Percentiles rank a stretch among this genome's conserved stretches.
Conservation (phyloP, 2,329 filamentous ascomycete species). For the Fusarium humuli region DNA sequence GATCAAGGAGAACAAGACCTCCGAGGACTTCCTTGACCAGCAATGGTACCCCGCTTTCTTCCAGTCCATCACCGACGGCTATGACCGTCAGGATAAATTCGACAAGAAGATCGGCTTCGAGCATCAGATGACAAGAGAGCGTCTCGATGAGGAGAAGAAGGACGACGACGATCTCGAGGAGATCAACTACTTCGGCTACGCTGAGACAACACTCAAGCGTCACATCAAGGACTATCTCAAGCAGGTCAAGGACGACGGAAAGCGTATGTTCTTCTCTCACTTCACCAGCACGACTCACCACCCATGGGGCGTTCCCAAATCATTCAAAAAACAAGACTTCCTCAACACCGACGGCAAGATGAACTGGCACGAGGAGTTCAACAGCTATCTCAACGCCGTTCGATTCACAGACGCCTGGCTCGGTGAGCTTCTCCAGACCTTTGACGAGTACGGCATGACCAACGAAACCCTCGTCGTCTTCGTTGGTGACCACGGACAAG, state of each 20-base stretch:
- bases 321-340: constrained; percentile 38
- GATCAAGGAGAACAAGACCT: constrained; percentile 38
- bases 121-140: constrained; percentile 46
- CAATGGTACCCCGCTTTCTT: constrained; percentile 52
- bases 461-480: constrained; percentile 52
- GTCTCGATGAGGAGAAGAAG: constrained; percentile 39
- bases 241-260: constrained; percentile 46
- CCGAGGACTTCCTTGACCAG: constrained; percentile 43
- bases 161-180: constrained; percentile 39
- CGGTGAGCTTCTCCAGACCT: constrained; percentile 47
- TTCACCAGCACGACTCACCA: constrained; percentile 54
- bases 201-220: constrained; percentile 47
- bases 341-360: constrained; percentile 41
- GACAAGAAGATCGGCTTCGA: constrained; percentile 50
- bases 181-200: constrained; percentile 53
- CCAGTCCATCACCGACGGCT: constrained; percentile 52
- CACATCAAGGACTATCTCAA: constrained; percentile 50
- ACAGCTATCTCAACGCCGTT: constrained; percentile 51
- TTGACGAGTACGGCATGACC: constrained; percentile 50
- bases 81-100: constrained; percentile 51
- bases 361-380: constrained; percentile 48
- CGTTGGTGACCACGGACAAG: constrained; percentile 52
- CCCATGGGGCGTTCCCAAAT: constrained; percentile 42
- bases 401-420: constrained; percentile 52
- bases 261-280: constrained; percentile 53